Percentiles rank a stretch among this genome's conserved stretches.
Conservation (phyloP, 148 eudicot genomes). For the Silene uniflora region DNA sequence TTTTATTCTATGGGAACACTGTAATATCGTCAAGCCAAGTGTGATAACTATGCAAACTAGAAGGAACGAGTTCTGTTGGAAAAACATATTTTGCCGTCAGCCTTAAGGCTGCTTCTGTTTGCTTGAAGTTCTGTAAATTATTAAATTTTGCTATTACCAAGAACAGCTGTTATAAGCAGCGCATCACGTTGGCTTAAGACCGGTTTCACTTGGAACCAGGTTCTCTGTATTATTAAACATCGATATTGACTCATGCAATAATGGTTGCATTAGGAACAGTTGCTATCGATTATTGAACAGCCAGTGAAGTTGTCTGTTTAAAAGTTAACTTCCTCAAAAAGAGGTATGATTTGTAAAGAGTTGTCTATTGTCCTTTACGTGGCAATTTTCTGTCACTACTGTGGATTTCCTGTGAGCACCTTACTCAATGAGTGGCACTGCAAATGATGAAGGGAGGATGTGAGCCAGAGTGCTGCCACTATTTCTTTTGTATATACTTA, state of each 20-base stretch:
- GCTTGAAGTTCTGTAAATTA: neutral
- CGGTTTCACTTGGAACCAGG: neutral
- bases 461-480: neutral
- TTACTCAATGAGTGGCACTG: neutral
- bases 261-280: slow-evolving; percentile 4
- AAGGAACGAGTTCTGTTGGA: neutral
- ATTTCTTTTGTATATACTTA: neutral
- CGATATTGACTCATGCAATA: neutral
- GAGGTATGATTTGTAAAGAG: neutral
- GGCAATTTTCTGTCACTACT: neutral
- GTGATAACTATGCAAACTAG: neutral
- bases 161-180: neutral
- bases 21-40: neutral
- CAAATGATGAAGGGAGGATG: neutral
- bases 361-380: neutral
- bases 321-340: neutral
- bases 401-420: neutral
- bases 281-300: neutral
- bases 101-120: neutral
- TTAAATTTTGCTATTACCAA: neutral
- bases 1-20: neutral
- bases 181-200: neutral
- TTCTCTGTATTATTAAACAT: neutral
- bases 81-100: neutral
- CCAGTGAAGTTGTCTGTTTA: neutral